Evolutionary conservation across 148 eudicot species (phyloP), one percentile per base, ranked within the genome.

Genomic region (Nepenthes mirabilis): DNA sequence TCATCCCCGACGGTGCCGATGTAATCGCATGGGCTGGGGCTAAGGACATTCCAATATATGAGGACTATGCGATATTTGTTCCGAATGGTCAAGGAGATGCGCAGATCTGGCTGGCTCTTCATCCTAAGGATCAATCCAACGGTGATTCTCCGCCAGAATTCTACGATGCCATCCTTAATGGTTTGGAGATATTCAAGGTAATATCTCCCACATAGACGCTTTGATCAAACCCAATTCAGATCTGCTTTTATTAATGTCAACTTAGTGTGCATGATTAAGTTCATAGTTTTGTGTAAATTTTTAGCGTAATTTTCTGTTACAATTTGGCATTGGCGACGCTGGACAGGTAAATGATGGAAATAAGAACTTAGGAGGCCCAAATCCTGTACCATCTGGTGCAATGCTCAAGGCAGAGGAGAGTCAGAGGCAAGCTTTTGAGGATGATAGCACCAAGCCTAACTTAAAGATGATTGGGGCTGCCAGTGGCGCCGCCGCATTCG

Each of bases 181-280:
- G 98, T 33, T 62, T 91, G 57, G 98, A 91, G 76, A 58, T 85
- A 47, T 91, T 91, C 72, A 91, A 91, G 72, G 52, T 49, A 49
- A 49, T 8, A 8, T 40, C 23, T 40, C 45, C 6, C 11, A 49
- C 6, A 11, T 1, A 5, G 10, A 49, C 4, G 1, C 45, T 40
- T 40, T 4, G 6, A 40, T 40, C 1, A 40, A 40, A 40, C 45
- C 4, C 4, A 40, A 40, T 40, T 40, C 4, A 3, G 45, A 4
- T 40, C 45, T 40, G 6, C 45, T 40, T 40, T 3, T 40, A 8
- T 40, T 40, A 4, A 8, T 3, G 45, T 1, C 45, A 40, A 1
- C 45, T 49, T 11, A 49, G 52, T 49, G 2, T 3, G 11, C 3
- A 49, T 11, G 10, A 49, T 49, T 6, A 5, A 5, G 10, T 49